These are phyloP conservation scores for Monotropa hypopitys DNA, from an alignment of 179 eudicot species.

Conservation along the genomic window DNA sequence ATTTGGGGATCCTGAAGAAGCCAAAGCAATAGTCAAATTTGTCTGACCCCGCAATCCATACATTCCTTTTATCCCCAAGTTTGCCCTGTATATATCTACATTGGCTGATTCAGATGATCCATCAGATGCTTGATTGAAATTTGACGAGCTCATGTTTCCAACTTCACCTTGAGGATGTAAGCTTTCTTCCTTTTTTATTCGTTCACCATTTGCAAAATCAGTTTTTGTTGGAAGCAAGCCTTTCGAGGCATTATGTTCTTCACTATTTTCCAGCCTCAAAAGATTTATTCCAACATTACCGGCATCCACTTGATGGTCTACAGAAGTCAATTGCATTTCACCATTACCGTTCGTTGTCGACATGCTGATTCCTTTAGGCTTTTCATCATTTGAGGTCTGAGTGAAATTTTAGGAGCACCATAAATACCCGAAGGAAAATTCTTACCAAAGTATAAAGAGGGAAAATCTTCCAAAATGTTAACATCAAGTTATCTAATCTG, in stretches of 20 bases:
- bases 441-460: background rate
- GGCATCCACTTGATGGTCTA: conserved; percentile 10
- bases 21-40: conserved; percentile 56
- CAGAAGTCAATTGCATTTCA: conserved; percentile 13
- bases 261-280: conserved; percentile 18
- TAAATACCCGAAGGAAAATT: background rate
- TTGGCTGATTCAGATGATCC: conserved; percentile 29
- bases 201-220: conserved; percentile 25
- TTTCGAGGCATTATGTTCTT: conserved; percentile 20
- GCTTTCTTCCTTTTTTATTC: conserved; percentile 31
- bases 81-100: conserved; percentile 19
- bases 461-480: background rate
- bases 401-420: conserved; percentile 6
- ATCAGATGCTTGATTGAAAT: conserved; percentile 28
- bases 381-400: conserved; percentile 39
- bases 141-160: conserved; percentile 33
- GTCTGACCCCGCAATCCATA: conserved; percentile 45
- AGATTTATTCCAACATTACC: conserved; percentile 6
- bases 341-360: conserved; percentile 23
- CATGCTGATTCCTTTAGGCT: conserved; percentile 28
- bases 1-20: conserved; percentile 36
- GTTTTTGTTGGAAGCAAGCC: conserved; percentile 19
- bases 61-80: conserved; percentile 26
- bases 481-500: background rate
- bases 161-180: conserved; percentile 28